Evolutionary conservation across 176 grass and related monocot species (phyloP), one percentile per base, ranked within the genome.

Genomic region (Melocanna baccifera): DNA sequence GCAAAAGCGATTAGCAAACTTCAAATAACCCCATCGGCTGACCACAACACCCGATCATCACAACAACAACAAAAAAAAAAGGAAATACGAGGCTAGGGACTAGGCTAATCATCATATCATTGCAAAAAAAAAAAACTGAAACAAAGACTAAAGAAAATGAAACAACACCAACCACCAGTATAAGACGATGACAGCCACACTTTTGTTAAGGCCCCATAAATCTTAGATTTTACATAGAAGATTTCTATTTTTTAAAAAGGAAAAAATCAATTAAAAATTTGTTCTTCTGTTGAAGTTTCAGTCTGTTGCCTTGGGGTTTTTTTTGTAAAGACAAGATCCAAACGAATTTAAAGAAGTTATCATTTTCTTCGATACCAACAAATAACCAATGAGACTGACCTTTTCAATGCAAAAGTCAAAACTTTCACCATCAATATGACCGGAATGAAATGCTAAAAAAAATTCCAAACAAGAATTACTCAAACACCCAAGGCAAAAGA

Each of bases 341-440:
- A 41, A 39, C 3, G 66, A 86, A 86, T 78, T 85, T 48, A 73
- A 83, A 65, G 23, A 82, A 61, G 15, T 73, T 52, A 66, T 47
- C 40, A 43, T 78, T 85, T 89, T 85, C 41, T 69, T 59, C 11
- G 37, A 51, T 68, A 58, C 36, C 78, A 77, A 82, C 64, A 63
- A 71, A 64, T 75, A 74, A 71, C 64, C 78, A 82, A 65, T 56
- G 3, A 71, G 83, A 53, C 22, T 78, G 83, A 72, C 78, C 67
- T 62, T 78, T 86, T 82, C 88, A 63, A 86, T 62, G 16, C 18
- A 83, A 79, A 83, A 90, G 84, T 90, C 84, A 86, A 90, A 90
- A 67, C 58, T 86, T 59, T 86, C 88, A 14, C 84, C 74, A 65
- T 90, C 79, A 79, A 30, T 56, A 67, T 83, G 84, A 83, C 67